A percentile compares a stretch with the other conserved stretches of the same genome.
These are phyloP conservation scores for Camellia granthamiana DNA, from an alignment of 148 eudicot genomes.

Conservation along the genomic window DNA sequence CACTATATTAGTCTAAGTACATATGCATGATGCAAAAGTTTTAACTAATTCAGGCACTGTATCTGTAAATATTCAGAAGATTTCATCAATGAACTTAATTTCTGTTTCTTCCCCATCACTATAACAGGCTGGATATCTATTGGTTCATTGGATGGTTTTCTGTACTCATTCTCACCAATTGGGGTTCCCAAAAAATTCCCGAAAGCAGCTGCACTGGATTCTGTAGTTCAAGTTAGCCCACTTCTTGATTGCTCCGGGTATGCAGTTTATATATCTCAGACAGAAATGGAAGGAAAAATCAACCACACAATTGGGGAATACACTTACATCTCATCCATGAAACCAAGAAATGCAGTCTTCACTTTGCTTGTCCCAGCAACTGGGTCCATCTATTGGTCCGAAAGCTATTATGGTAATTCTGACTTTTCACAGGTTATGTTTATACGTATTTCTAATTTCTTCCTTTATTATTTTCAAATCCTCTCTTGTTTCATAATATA, in stretches of 20 bases:
- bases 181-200: conserved; percentile 61
- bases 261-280: conserved; percentile 71
- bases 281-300: conserved; percentile 68
- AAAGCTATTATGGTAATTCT: conserved; percentile 60
- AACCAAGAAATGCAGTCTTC: conserved; percentile 60
- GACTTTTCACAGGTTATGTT: not conserved
- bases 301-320: conserved; percentile 40
- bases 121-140: conserved; percentile 83
- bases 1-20: not conserved
- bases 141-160: conserved; percentile 81
- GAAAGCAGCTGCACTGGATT: conserved; percentile 33
- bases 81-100: not conserved
- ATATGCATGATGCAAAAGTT: not conserved
- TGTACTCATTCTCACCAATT: conserved; percentile 79
- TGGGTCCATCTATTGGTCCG: conserved; percentile 68
- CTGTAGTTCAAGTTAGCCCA: conserved; percentile 73
- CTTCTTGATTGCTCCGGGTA: conserved; percentile 88
- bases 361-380: conserved; percentile 75
- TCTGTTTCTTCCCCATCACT: not conserved
- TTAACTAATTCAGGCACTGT: not conserved
- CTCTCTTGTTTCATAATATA: not conserved
- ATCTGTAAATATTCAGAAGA: not conserved
- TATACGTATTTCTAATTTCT: not conserved
- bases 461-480: not conserved
- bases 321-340: conserved; percentile 60